Evolutionary conservation across 306 rosid genomes (phyloP).

Genomic region (Albizia julibrissin): DNA sequence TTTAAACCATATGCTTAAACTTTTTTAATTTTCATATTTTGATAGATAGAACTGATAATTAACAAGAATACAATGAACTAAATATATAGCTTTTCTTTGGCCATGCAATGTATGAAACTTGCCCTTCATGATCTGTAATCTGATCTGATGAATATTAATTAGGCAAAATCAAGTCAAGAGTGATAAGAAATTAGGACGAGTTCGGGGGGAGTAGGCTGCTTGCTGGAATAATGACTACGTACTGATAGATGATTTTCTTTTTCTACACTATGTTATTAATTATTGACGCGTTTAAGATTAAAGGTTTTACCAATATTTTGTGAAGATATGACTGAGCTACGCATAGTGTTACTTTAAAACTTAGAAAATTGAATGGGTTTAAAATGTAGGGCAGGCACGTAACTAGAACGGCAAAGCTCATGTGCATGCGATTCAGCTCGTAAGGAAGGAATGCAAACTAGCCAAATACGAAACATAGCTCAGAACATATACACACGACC

Average conservation of each 20-base stretch:
- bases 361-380: conserved; percentile 37
- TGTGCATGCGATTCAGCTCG: not conserved
- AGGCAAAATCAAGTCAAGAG: not conserved
- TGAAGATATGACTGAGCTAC: not conserved
- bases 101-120: not conserved
- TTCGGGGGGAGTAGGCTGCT: not conserved
- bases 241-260: not conserved
- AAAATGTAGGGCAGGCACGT: not conserved
- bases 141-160: not conserved
- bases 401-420: not conserved
- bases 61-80: no score
- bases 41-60: no score
- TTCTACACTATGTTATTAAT: no score
- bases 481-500: no score
- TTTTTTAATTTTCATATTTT: no score
- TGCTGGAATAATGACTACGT: not conserved
- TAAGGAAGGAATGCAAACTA: not conserved
- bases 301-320: no score
- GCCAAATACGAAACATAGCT: no score
- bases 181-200: not conserved
- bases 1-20: no score
- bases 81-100: not conserved
- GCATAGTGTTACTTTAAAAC: not conserved
- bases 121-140: not conserved
- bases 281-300: no score